These are phyloP conservation scores for Zasmidium angulare DNA, from an alignment of 2,329 filamentous ascomycete species.

Conservation along the genomic window DNA sequence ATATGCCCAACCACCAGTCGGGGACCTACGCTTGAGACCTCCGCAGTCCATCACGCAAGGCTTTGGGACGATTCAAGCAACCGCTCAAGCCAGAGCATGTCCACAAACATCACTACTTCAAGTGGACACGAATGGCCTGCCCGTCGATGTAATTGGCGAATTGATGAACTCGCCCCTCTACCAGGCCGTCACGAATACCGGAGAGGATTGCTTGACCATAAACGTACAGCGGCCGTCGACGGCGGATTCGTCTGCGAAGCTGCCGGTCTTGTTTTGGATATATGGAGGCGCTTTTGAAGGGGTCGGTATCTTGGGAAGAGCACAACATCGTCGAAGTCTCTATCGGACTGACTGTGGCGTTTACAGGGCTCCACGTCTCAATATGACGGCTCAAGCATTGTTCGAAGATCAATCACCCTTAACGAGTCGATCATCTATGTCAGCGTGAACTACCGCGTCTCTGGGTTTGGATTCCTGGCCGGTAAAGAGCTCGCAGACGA, in stretches of 20 bases:
- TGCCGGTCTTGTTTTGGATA: constrained; percentile 53
- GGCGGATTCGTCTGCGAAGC: constrained; percentile 37
- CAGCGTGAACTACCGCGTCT: constrained; percentile 66
- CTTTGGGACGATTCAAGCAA: constrained; percentile 63
- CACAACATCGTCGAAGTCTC: too few relatives aligned
- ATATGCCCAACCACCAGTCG: constrained; percentile 69
- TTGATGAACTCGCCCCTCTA: constrained; percentile 42
- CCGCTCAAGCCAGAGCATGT: constrained; percentile 60
- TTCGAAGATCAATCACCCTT: constrained; percentile 44
- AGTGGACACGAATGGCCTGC: constrained; percentile 39
- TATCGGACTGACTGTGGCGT: background rate
- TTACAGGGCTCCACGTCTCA: constrained; percentile 36
- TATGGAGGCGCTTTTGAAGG: constrained; percentile 46
- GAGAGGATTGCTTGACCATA: constrained; percentile 44
- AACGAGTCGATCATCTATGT: constrained; percentile 72
- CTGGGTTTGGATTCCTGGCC: constrained; percentile 37
- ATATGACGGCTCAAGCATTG: constrained; percentile 44
- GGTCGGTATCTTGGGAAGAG: background rate
- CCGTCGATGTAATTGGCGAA: constrained; percentile 38
- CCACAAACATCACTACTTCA: constrained; percentile 63
- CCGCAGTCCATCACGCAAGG: constrained; percentile 60
- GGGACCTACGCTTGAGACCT: constrained; percentile 65
- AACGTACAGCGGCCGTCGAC: constrained; percentile 42
- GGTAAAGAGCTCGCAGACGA: constrained; percentile 36
- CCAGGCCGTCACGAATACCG: constrained; percentile 37